These are phyloP conservation scores for Penicillium paxilli DNA, from an alignment of 495 filamentous ascomycete species.

Conservation along the genomic window DNA sequence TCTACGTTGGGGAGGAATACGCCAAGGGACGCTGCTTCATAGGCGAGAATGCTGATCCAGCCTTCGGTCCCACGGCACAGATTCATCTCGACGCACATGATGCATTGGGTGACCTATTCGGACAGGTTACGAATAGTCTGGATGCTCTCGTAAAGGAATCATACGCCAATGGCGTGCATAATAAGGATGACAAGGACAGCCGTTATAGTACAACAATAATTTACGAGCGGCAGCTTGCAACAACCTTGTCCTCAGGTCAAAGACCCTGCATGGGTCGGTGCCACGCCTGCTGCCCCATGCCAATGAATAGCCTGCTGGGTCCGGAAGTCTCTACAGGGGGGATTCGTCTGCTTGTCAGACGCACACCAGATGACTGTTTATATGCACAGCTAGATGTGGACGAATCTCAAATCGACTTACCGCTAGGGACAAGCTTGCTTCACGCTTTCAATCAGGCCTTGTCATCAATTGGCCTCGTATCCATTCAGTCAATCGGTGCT, in stretches of 20 bases:
- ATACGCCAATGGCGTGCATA: background rate
- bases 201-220: constrained; percentile 4
- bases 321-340: background rate
- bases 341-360: constrained; percentile 8
- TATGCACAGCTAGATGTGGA: constrained; percentile 10
- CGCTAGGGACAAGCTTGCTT: constrained; percentile 18
- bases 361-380: constrained; percentile 7
- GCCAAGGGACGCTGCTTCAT: constrained; percentile 10
- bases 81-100: constrained; percentile 18
- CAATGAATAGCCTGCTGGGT: background rate
- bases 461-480: background rate
- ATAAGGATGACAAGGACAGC: background rate
- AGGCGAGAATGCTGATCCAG: background rate
- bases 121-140: background rate
- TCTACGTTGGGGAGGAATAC: constrained; percentile 18
- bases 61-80: background rate
- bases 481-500: constrained; percentile 5
- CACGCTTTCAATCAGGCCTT: constrained; percentile 17
- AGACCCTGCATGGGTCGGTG: background rate
- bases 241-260: background rate
- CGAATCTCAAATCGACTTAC: background rate
- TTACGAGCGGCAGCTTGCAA: constrained; percentile 9
- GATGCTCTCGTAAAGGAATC: background rate
- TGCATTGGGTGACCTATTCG: constrained; percentile 6
- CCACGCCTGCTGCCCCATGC: constrained; percentile 8